These are phyloP conservation scores for Flaveria sonorensis DNA, from an alignment of 129 eudicot genomes.

Conservation along the genomic window DNA sequence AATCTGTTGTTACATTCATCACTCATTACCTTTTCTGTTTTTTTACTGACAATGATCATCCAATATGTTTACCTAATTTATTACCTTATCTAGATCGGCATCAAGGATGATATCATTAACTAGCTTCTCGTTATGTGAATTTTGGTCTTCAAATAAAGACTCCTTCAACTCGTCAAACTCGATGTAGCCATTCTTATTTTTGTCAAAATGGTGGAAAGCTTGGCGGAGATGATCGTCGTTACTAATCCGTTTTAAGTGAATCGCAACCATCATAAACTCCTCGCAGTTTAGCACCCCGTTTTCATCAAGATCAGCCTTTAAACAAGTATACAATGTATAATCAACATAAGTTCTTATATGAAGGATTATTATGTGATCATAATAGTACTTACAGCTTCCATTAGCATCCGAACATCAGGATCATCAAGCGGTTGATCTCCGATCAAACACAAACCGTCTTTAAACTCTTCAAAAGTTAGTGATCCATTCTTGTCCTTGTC, in stretches of 20 bases:
- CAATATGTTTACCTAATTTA: not conserved
- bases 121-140: conserved; percentile 60
- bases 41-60: too few relatives aligned
- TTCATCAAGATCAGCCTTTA: conserved; percentile 85
- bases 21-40: too few relatives aligned
- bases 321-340: not conserved
- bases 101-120: conserved; percentile 76
- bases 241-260: conserved; percentile 72
- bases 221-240: conserved; percentile 62
- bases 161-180: conserved; percentile 84
- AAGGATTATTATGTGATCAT: not conserved
- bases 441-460: conserved; percentile 59
- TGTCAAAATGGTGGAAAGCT: conserved; percentile 82
- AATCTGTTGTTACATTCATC: not conserved
- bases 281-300: conserved; percentile 71
- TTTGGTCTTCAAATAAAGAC: conserved; percentile 56
- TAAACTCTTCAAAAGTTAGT: conserved; percentile 73
- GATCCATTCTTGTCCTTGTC: conserved; percentile 90
- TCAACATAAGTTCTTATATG: not conserved
- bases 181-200: conserved; percentile 66
- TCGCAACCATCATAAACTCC: conserved; percentile 76
- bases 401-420: conserved; percentile 71
- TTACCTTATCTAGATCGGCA: conserved; percentile 86
- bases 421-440: conserved; percentile 70
- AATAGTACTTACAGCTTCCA: conserved; percentile 83